Evolutionary conservation across 352 stramenopile genomes (phyloP).

Genomic region (Globisporangium paroecandrum): DNA sequence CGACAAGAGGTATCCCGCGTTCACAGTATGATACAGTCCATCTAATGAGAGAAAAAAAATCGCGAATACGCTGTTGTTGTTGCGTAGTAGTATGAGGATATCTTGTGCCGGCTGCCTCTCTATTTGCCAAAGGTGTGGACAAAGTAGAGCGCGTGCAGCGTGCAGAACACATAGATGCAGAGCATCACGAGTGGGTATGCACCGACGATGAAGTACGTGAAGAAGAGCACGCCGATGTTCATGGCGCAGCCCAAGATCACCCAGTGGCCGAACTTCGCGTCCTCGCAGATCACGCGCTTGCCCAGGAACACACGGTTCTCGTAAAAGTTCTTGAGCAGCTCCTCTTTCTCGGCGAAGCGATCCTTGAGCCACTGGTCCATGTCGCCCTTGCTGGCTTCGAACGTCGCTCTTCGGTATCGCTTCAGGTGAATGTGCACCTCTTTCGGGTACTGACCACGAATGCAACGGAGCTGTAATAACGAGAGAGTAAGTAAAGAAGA

Average conservation of each 20-base stretch:
- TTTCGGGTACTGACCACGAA: slow-evolving; percentile 57
- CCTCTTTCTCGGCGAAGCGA: slow-evolving; percentile 72
- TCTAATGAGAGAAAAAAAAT: slow-evolving; percentile 4
- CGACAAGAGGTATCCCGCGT: neutral
- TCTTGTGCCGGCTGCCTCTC: neutral
- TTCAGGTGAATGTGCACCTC: slow-evolving; percentile 76
- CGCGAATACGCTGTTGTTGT: neutral
- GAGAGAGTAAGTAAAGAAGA: neutral
- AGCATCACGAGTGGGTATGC: slow-evolving; percentile 27
- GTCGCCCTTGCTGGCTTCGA: slow-evolving; percentile 39
- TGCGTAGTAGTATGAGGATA: neutral
- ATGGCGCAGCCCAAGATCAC: slow-evolving; percentile 28
- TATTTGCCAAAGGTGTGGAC: slow-evolving; percentile 49
- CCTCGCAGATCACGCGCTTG: slow-evolving; percentile 31
- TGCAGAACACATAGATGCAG: slow-evolving; percentile 35
- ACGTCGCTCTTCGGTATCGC: slow-evolving; percentile 41
- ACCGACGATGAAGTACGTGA: slow-evolving; percentile 27
- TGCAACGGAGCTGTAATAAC: slow-evolving; percentile 25
- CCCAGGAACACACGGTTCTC: slow-evolving; percentile 41
- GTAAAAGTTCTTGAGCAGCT: slow-evolving; percentile 66
- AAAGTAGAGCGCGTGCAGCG: slow-evolving; percentile 42
- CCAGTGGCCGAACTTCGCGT: slow-evolving; percentile 25
- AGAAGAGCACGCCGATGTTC: slow-evolving; percentile 38
- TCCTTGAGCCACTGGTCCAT: slow-evolving; percentile 64
- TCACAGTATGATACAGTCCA: slow-evolving; percentile 4